Conservation (phyloP, 2,329 filamentous ascomycete genomes). For the Phialophora macrospora region DNA sequence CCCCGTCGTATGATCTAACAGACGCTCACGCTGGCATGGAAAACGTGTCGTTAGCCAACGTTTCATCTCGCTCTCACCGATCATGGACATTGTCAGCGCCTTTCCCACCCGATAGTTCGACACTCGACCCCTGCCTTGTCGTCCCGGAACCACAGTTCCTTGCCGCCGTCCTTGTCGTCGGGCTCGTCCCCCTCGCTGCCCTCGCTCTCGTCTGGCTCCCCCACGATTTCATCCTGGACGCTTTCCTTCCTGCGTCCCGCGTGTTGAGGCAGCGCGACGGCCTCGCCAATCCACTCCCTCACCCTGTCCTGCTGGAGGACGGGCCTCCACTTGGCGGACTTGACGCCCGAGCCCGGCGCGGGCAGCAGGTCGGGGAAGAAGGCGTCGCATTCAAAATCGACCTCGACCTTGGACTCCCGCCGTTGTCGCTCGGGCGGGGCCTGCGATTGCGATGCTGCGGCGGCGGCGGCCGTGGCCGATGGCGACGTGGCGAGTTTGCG, state of each 20-base stretch:
- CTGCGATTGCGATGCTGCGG: background rate
- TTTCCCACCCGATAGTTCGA: constrained; percentile 55
- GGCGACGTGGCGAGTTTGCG: constrained; percentile 5
- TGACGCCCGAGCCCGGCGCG: constrained; percentile 35
- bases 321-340: constrained; percentile 26
- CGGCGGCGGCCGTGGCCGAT: background rate
- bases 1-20: background rate
- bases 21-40: background rate
- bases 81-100: constrained; percentile 21
- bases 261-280: constrained; percentile 23
- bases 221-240: background rate
- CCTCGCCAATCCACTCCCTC: constrained; percentile 24
- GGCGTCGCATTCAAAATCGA: constrained; percentile 54
- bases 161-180: constrained; percentile 41
- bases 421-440: background rate
- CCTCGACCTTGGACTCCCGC: constrained; percentile 22
- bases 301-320: constrained; percentile 7
- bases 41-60: background rate
- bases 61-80: background rate
- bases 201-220: constrained; percentile 43
- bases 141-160: constrained; percentile 51
- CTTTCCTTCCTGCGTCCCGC: constrained; percentile 35
- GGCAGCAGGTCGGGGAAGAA: constrained; percentile 51
- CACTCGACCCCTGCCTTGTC: constrained; percentile 57
- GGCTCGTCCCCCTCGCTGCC: constrained; percentile 27